phyloP scores from a whole-genome alignment of 345 rosid species.

The Eutrema yunnanense region DNA sequence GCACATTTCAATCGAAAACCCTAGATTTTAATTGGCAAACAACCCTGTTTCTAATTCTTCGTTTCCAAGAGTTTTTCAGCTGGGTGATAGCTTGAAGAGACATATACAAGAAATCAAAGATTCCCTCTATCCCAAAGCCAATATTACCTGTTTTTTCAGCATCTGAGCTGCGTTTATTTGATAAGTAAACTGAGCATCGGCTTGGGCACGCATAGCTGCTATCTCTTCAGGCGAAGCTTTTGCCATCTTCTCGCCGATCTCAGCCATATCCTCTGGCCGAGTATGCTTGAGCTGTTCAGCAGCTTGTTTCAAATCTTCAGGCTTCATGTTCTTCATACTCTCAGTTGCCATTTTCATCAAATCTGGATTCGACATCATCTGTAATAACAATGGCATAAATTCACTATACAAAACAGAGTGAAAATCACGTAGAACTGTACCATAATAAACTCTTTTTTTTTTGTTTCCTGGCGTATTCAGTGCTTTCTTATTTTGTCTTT shows the following conservation, averaged over 20 bases:
- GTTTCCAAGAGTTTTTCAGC: not conserved
- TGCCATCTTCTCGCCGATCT: slow-evolving; percentile 86
- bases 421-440: not conserved
- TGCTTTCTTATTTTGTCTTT: not conserved
- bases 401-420: not conserved
- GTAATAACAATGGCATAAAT: slow-evolving; percentile 14
- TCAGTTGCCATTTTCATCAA: slow-evolving; percentile 96
- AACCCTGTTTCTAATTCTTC: not conserved
- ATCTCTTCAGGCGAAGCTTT: slow-evolving; percentile 82
- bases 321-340: slow-evolving; percentile 86
- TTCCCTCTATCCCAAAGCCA: not conserved
- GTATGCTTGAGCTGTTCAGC: slow-evolving; percentile 84
- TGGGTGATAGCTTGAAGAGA: not conserved
- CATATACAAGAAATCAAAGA: not conserved
- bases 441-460: not conserved
- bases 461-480: not conserved
- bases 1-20: not conserved
- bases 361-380: slow-evolving; percentile 97
- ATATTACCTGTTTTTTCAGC: slow-evolving; percentile 68
- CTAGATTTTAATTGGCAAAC: not conserved
- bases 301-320: slow-evolving; percentile 81
- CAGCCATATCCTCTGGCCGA: slow-evolving; percentile 78
- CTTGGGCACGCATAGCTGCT: slow-evolving; percentile 68
- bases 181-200: slow-evolving; percentile 68
- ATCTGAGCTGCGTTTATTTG: slow-evolving; percentile 72